Percentiles rank a stretch among this genome's conserved stretches.
phyloP scores from a whole-genome alignment of 352 stramenopile genomes.

The Pythium insidiosum region DNA sequence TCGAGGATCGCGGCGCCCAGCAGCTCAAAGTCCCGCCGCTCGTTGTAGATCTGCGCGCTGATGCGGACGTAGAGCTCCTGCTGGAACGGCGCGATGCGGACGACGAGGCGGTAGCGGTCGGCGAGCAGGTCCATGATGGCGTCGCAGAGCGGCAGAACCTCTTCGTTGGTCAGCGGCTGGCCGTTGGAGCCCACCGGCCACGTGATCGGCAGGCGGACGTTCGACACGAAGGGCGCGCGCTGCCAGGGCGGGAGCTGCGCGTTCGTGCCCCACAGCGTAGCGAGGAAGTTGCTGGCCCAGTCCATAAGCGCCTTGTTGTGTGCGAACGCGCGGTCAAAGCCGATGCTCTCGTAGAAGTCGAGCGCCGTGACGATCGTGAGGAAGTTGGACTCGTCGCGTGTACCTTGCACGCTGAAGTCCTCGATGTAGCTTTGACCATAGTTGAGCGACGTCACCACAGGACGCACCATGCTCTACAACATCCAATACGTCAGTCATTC shows the following conservation, averaged over 20 bases:
- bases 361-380: slow-evolving; percentile 73
- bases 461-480: slow-evolving; percentile 47
- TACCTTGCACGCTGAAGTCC: slow-evolving; percentile 81
- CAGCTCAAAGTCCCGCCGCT: slow-evolving; percentile 70
- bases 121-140: slow-evolving; percentile 75
- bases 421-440: slow-evolving; percentile 78
- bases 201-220: slow-evolving; percentile 63
- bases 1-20: slow-evolving; percentile 64
- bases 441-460: slow-evolving; percentile 72
- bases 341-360: slow-evolving; percentile 80
- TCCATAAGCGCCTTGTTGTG: slow-evolving; percentile 84
- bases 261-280: slow-evolving; percentile 66
- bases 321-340: slow-evolving; percentile 57
- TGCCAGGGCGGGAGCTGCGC: slow-evolving; percentile 67
- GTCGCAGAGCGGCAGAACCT: slow-evolving; percentile 56
- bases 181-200: slow-evolving; percentile 41
- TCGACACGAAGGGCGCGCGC: slow-evolving; percentile 73
- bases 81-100: slow-evolving; percentile 65
- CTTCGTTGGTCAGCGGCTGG: slow-evolving; percentile 45
- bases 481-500: too few species aligned
- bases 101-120: slow-evolving; percentile 64
- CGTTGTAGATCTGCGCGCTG: slow-evolving; percentile 83
- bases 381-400: slow-evolving; percentile 77
- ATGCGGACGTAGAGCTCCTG: slow-evolving; percentile 67
- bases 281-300: slow-evolving; percentile 70